Conservation (phyloP, 352 stramenopile species). For the Pythium biforme region DNA sequence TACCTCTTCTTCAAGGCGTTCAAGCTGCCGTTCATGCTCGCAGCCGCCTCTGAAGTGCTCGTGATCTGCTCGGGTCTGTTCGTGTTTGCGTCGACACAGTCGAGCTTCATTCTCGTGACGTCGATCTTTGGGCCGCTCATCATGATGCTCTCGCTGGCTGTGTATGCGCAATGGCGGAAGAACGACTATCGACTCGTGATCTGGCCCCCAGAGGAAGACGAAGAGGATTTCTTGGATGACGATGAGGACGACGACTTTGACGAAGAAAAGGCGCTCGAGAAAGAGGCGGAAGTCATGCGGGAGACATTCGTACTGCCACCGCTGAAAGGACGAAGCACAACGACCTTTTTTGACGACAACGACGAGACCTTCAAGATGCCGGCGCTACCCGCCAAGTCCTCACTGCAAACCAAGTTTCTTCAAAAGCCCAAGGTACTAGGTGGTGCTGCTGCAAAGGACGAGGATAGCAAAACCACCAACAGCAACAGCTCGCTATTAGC, state of each 20-base stretch:
- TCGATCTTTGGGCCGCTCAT: conserved; percentile 77
- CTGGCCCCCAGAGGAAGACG: conserved; percentile 77
- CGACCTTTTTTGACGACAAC: conserved; percentile 49
- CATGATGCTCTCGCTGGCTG: conserved; percentile 69
- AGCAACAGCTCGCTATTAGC: conserved; percentile 22
- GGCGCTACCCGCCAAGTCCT: conserved; percentile 53
- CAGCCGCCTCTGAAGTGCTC: conserved; percentile 70
- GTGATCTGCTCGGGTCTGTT: conserved; percentile 83
- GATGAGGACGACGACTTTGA: conserved; percentile 64
- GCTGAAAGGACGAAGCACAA: conserved; percentile 59
- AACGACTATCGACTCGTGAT: conserved; percentile 86
- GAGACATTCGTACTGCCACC: conserved; percentile 79
- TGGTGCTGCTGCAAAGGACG: not conserved
- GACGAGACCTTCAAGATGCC: conserved; percentile 85
- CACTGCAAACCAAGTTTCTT: conserved; percentile 28
- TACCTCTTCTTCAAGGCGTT: conserved; percentile 68
- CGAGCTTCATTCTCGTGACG: conserved; percentile 74
- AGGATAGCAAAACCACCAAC: not conserved
- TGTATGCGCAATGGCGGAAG: conserved; percentile 74
- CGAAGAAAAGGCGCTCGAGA: conserved; percentile 64
- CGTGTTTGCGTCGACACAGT: conserved; percentile 73
- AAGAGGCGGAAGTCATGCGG: conserved; percentile 70
- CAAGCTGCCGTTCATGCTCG: conserved; percentile 77
- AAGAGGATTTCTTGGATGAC: conserved; percentile 76
- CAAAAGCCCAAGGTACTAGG: conserved; percentile 20